Conservation (phyloP, 768 basidiomycete genomes). For the Serendipita sp. region DNA sequence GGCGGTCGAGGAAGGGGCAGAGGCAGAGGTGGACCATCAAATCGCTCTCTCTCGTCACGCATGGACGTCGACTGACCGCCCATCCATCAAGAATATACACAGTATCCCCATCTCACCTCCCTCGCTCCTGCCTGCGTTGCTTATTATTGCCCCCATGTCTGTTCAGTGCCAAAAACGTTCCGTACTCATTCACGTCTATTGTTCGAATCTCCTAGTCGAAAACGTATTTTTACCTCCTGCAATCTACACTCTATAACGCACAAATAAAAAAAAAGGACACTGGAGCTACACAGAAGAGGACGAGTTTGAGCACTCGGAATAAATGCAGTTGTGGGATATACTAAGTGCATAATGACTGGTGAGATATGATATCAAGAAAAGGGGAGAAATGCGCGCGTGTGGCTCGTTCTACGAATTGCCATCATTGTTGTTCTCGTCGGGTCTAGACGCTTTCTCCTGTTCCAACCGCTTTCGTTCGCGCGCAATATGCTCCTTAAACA, state of each 20-base stretch:
- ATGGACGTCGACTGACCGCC: not conserved
- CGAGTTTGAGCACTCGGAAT: too few relatives aligned
- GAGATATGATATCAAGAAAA: not conserved
- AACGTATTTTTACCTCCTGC: too few relatives aligned
- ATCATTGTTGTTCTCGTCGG: not conserved
- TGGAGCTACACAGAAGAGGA: too few relatives aligned
- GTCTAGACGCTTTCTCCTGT: not conserved
- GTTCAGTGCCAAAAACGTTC: too few relatives aligned
- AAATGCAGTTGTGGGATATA: too few relatives aligned
- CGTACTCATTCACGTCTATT: too few relatives aligned
- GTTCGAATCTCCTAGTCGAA: too few relatives aligned
- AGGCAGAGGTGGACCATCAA: constrained; percentile 20
- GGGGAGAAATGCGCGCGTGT: not conserved
- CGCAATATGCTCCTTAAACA: not conserved
- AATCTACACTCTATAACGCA: too few relatives aligned
- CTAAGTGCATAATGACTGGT: not conserved
- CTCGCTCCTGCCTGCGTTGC: not conserved
- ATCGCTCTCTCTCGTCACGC: not conserved
- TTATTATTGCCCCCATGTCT: too few relatives aligned
- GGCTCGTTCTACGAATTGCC: not conserved
- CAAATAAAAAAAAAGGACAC: too few relatives aligned
- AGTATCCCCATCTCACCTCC: not conserved
- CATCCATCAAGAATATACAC: not conserved
- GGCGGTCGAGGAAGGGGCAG: constrained; percentile 20
- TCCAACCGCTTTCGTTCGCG: not conserved